Percentiles rank a stretch among this genome's conserved stretches.
Evolutionary conservation across 2,329 filamentous ascomycete species (phyloP).

Genomic region (Stachybotrys elegans): DNA sequence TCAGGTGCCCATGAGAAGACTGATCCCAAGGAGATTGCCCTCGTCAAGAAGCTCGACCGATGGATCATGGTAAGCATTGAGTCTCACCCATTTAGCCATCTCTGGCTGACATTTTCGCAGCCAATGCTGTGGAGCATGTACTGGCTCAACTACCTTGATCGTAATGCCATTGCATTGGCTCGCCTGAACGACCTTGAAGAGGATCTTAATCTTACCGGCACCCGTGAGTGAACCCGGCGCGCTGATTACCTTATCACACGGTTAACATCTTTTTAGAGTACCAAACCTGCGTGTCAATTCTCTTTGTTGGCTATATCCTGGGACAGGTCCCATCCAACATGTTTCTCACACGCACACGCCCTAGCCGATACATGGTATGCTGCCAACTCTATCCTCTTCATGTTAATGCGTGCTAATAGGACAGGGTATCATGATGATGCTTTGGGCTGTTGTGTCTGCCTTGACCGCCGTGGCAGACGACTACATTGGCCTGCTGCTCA

Average conservation of each 20-base stretch:
- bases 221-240: slow-evolving; percentile 2
- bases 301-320: slow-evolving; percentile 40
- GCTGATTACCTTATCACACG: not conserved
- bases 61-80: slow-evolving; percentile 27
- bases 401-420: too few species aligned
- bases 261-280: slow-evolving; percentile 16
- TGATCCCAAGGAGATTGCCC: slow-evolving; percentile 31
- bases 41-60: slow-evolving; percentile 32
- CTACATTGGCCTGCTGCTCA: slow-evolving; percentile 43
- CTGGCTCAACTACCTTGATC: slow-evolving; percentile 40
- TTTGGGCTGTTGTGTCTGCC: slow-evolving; percentile 43
- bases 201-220: slow-evolving; percentile 17
- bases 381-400: slow-evolving; percentile 4
- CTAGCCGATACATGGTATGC: slow-evolving; percentile 33
- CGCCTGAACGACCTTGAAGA: slow-evolving; percentile 24
- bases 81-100: not conserved
- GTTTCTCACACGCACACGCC: slow-evolving; percentile 36
- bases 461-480: slow-evolving; percentile 41
- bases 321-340: slow-evolving; percentile 38
- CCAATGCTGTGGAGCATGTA: slow-evolving; percentile 34
- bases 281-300: slow-evolving; percentile 22
- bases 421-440: slow-evolving; percentile 35
- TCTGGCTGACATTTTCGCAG: slow-evolving; percentile 7
- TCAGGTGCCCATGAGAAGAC: slow-evolving; percentile 33
- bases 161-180: slow-evolving; percentile 42